Evolutionary conservation across 495 filamentous ascomycete genomes (phyloP).

Genomic region (Tuber calosporum): DNA sequence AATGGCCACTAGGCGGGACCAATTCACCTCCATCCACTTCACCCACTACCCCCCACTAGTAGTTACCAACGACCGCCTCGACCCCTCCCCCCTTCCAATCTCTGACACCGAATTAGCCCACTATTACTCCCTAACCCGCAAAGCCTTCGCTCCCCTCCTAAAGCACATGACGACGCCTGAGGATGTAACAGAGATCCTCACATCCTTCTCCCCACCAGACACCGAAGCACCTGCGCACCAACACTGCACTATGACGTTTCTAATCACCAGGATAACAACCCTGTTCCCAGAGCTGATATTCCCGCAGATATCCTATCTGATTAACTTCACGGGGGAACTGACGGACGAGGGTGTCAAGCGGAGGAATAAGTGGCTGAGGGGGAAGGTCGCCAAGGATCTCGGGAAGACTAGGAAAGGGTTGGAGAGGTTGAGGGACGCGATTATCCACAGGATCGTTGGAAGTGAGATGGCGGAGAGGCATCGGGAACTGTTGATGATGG

Average conservation of each 20-base stretch:
- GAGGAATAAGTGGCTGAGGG: neutral
- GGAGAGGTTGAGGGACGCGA: neutral
- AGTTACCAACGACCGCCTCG: neutral
- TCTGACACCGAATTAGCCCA: neutral
- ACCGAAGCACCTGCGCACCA: neutral
- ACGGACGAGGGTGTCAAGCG: neutral
- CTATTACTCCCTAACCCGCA: neutral
- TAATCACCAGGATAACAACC: neutral
- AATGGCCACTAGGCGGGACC: neutral
- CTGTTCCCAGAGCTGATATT: neutral
- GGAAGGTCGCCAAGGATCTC: neutral
- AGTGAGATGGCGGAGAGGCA: neutral
- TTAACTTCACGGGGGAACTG: neutral
- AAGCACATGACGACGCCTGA: neutral
- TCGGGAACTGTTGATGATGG: neutral
- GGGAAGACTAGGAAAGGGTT: neutral
- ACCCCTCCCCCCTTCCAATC: neutral
- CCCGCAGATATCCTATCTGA: neutral
- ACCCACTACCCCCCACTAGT: neutral
- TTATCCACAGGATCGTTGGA: neutral
- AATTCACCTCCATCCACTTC: constrained; percentile 3
- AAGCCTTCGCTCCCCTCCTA: neutral
- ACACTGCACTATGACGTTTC: neutral
- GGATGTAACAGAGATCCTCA: neutral
- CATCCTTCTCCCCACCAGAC: neutral